Evolutionary conservation across 202 grass and related monocot species (phyloP), one percentile per base, ranked within the genome.

Genomic region (Alloteropsis angusta): DNA sequence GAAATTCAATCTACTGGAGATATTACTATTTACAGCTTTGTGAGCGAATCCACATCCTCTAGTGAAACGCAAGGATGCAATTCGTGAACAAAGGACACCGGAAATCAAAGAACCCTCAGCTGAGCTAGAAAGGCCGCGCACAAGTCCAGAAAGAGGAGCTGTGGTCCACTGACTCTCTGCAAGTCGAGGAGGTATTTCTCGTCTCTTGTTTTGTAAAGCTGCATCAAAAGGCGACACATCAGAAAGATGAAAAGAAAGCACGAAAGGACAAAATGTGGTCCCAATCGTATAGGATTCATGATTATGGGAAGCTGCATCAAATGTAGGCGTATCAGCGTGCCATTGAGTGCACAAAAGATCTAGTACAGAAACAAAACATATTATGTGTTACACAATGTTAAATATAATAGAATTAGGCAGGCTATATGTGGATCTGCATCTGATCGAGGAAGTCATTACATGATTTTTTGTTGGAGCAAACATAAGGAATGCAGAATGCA

Each of bases 201-300:
- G 5, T 93, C 91, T 80, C 85, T 90, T 16, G 91, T 93, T 84
- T 93, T 93, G 80, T 93, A 93, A 83, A 93, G 88, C 91, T 93
- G 81, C 70, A 87, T 49, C 3, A 14, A 22, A 65, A 74, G 60
- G 35, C 17, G 2, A 13, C 79, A 46, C 25, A 46, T 79, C 76
- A 82, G 30, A 72, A 79, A 74, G 15, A 73, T 12, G 22, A 16
- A 44, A 84, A 80, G 15, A 32, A 68, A 52, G 25, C 25, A 22
- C 45, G 1, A 80, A 80, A 75, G 45, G 25, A 88, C 10, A 69
- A 18, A 65, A 68, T 50, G 41, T 12, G 7, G 6, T 68, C 64
- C 28, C 12, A 60, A 48, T 45, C 6, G 49, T 48, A 64, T 52
- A 59, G 37, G 50, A 67, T 60, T 49, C 65, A 4, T 66, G 57